Conservation (phyloP, 495 filamentous ascomycete species). For the Parmelia sp. region DNA sequence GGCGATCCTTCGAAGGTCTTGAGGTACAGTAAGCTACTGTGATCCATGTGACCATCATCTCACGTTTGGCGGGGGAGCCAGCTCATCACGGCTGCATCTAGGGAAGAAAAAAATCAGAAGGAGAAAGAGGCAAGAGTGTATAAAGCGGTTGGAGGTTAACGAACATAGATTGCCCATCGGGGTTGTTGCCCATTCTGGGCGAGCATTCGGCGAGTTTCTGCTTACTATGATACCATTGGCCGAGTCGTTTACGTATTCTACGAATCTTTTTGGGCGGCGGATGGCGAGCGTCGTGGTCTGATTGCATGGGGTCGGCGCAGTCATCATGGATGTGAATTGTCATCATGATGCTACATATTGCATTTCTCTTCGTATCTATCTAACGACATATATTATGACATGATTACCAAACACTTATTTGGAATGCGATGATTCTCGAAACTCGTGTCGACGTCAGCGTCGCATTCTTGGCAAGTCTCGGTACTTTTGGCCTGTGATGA, state of each 20-base stretch:
- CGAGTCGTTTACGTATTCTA: slow-evolving; percentile 4
- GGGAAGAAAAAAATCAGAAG: not conserved
- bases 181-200: slow-evolving; percentile 6
- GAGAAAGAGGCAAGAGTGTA: not conserved
- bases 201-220: not conserved
- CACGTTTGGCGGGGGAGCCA: not conserved
- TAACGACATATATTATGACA: not conserved
- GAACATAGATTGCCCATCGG: slow-evolving; percentile 7
- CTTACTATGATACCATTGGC: slow-evolving; percentile 18
- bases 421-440: not conserved
- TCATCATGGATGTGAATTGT: not conserved
- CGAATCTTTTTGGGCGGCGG: not conserved
- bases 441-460: not conserved
- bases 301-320: slow-evolving; percentile 14
- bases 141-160: slow-evolving; percentile 1
- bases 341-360: slow-evolving; percentile 3
- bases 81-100: not conserved
- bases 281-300: not conserved
- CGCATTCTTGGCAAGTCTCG: not conserved
- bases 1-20: not conserved
- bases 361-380: not conserved
- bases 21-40: not conserved
- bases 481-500: not conserved
- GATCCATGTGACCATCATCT: slow-evolving; percentile 7
- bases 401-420: not conserved